Base-by-base conservation (phyloP, 306 rosid species). In the Erythrophleum fordii region DNA sequence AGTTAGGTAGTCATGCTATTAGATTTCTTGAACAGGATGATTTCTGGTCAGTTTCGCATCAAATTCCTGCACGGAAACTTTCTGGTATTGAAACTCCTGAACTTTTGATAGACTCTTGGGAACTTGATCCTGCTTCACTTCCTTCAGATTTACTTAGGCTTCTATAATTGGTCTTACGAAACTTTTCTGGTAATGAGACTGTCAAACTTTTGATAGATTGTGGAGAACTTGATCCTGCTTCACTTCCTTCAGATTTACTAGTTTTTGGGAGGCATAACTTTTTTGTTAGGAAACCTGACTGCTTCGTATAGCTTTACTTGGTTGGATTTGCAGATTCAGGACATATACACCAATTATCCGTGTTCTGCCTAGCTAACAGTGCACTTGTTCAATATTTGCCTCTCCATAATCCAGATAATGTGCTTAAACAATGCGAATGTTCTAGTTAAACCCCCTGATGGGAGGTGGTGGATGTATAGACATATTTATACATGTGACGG, bases 101-200 rank as follows among this genome's bases (percentile, higher is more conserved):
- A 53, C 82, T 85, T 73, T 41, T 87, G 79, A 90, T 90, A 82
- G 89, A 86, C 72, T 95, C 92, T 80, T 93, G 97, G 99, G 97
- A 95, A 58, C 99, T 95, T 71, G 97, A 95, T 88, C 99, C 98
- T 44, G 99, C 98, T 68, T 93, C 98, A 13, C 98, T 95, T 88
- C 92, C 98, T 67, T 72, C 92, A 16, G 89, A 91, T 85, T 83
- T 93, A 79, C 94, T 90, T 35, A 83, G 86, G 71, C 58, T 46
- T 74, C 68, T 46, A 84, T 82, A 77, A 72, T 55, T 81, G 75
- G 65, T 77, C 77, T 56, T 76, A 59, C 87, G 85, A 88, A 89
- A 88, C 80, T 65, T 87, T 39, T 86, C 86, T 58, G 87, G 77
- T 23, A 61, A 83, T 12, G 86, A 83, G 80, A 86, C 77, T 72